Conservation (phyloP, 495 filamentous ascomycete genomes). For the Amorphotheca resinae region DNA sequence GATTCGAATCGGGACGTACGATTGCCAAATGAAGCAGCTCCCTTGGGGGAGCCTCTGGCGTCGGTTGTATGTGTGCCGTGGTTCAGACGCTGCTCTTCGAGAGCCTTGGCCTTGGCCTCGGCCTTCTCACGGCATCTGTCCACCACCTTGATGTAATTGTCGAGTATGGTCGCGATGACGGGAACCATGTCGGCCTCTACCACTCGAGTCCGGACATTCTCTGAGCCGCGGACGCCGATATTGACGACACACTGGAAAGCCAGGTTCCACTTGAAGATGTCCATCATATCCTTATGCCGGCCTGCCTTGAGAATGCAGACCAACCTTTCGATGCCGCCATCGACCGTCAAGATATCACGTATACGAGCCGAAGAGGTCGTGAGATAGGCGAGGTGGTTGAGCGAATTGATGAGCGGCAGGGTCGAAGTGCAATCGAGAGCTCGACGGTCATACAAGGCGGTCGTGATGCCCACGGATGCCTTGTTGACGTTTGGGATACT, state of each 20-base stretch:
- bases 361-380: slow-evolving; percentile 98
- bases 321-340: slow-evolving; percentile 91
- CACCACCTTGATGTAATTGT: slow-evolving; percentile 94
- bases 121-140: slow-evolving; percentile 80
- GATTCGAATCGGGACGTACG: slow-evolving; percentile 29
- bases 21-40: slow-evolving; percentile 21
- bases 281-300: slow-evolving; percentile 93
- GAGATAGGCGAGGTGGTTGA: slow-evolving; percentile 95
- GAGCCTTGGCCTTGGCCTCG: slow-evolving; percentile 44
- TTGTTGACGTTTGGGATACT: slow-evolving; percentile 99
- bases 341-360: slow-evolving; percentile 91
- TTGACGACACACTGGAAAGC: slow-evolving; percentile 98
- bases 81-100: slow-evolving; percentile 21
- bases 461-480: slow-evolving; percentile 97
- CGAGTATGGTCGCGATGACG: slow-evolving; percentile 96
- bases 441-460: slow-evolving; percentile 91
- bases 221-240: slow-evolving; percentile 91
- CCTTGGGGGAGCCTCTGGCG: slow-evolving; percentile 20
- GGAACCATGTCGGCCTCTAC: slow-evolving; percentile 99
- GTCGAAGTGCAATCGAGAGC: slow-evolving; percentile 98
- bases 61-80: slow-evolving; percentile 11
- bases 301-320: slow-evolving; percentile 97
- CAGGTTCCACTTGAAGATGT: slow-evolving; percentile 99
- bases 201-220: slow-evolving; percentile 82
- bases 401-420: slow-evolving; percentile 90